Percentiles rank a stretch among this genome's conserved stretches.
phyloP scores from a whole-genome alignment of 108 stramenopile species.

The Nitzschia palea region DNA sequence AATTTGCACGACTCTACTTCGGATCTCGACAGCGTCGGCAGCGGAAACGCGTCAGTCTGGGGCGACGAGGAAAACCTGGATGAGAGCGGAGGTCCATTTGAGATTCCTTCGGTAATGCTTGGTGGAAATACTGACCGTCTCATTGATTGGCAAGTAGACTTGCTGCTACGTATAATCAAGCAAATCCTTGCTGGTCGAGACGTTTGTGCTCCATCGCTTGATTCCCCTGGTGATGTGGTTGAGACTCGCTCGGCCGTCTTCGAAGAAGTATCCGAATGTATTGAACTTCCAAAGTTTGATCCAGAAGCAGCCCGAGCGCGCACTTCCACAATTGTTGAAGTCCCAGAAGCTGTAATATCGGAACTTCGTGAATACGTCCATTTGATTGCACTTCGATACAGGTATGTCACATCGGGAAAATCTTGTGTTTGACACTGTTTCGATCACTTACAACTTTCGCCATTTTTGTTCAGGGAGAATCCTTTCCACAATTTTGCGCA shows the following conservation, averaged over 20 bases:
- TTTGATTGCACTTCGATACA: conserved; percentile 14
- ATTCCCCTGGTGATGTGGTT: conserved; percentile 1
- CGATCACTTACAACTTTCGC: neutral
- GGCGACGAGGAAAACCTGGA: conserved; percentile 23
- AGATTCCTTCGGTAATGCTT: neutral
- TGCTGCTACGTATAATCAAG: conserved; percentile 7
- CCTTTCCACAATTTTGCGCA: conserved; percentile 74
- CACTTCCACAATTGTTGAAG: neutral
- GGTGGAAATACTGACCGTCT: conserved; percentile 8
- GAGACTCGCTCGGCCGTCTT: neutral
- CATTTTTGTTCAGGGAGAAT: conserved; percentile 22
- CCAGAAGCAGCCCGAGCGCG: conserved; percentile 18
- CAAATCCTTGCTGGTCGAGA: conserved; percentile 23
- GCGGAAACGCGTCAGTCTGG: conserved; percentile 21
- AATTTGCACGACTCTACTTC: neutral
- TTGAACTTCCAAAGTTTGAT: conserved; percentile 32
- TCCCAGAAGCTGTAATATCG: conserved; percentile 9
- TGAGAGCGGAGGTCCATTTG: conserved; percentile 1
- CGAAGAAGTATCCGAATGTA: conserved; percentile 28
- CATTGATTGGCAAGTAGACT: conserved; percentile 32
- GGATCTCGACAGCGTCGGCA: conserved; percentile 7
- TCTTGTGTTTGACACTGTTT: neutral
- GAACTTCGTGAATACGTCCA: conserved; percentile 22
- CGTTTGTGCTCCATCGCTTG: neutral
- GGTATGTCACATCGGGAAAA: neutral